Conservation (phyloP, 2,329 filamentous ascomycete species). For the Aspergillus fumigatus region DNA sequence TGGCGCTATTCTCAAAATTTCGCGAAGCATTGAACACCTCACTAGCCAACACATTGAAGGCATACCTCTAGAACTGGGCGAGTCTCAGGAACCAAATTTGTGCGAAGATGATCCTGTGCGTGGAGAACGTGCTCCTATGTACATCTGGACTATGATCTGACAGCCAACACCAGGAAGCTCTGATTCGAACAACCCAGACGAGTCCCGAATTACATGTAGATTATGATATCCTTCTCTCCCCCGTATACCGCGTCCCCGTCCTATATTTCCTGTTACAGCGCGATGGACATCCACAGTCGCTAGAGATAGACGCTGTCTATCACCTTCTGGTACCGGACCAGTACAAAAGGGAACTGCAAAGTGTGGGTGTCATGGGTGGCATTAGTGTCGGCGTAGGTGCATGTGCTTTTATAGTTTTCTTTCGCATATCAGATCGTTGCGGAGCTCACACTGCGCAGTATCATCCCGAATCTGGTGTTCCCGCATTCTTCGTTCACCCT, state of each 20-base stretch:
- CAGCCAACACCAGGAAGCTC: conserved; percentile 40
- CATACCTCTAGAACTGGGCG: conserved; percentile 8
- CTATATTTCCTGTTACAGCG: conserved; percentile 68
- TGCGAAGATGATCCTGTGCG: conserved; percentile 28
- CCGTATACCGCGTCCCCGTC: conserved; percentile 69
- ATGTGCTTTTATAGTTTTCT: conserved; percentile 9
- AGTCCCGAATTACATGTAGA: conserved; percentile 49
- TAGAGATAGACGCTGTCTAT: conserved; percentile 66
- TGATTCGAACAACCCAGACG: conserved; percentile 29
- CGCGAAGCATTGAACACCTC: conserved; percentile 17
- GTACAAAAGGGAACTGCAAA: conserved; percentile 58
- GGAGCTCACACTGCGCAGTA: conserved; percentile 54
- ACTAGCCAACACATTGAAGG: conserved; percentile 7
- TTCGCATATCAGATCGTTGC: conserved; percentile 17
- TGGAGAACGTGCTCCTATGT: conserved; percentile 9
- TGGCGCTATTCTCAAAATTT: conserved; percentile 26
- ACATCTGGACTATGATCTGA: conserved; percentile 14
- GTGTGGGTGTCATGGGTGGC: conserved; percentile 62
- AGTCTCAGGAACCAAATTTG: conserved; percentile 12
- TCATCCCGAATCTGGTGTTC: conserved; percentile 73
- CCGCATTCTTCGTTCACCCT: conserved; percentile 87
- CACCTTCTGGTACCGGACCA: conserved; percentile 63
- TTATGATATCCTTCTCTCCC: conserved; percentile 72
- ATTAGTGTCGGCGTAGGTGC: conserved; percentile 71
- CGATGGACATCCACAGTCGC: conserved; percentile 51